A percentile compares a stretch with the other conserved stretches of the same genome.
Evolutionary conservation across 345 rosid species (phyloP).

Genomic region (Eucalyptus polyanthemos): DNA sequence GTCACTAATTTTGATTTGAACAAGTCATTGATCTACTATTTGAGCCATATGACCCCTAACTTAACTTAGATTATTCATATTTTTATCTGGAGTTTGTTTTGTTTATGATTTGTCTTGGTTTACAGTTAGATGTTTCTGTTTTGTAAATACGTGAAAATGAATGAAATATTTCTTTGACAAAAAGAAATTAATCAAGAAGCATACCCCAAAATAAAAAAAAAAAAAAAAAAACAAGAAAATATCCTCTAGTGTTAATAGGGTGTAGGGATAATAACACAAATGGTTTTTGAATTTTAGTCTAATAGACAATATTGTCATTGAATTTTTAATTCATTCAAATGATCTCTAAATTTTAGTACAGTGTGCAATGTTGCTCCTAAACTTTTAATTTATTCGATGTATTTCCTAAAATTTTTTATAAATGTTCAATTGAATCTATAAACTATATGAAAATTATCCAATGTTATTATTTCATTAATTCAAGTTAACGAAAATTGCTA

Average conservation of each 20-base stretch:
- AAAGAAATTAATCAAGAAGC: too few species aligned
- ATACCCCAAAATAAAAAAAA: not conserved
- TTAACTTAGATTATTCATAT: fast-evolving
- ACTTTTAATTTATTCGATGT: fast-evolving
- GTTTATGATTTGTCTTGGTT: too few species aligned
- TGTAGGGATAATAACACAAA: not conserved
- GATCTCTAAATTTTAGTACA: not conserved
- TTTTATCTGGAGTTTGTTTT: too few species aligned
- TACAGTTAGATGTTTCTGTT: too few species aligned
- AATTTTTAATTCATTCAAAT: not conserved
- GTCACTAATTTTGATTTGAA: too few species aligned
- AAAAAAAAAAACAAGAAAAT: not conserved
- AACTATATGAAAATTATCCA: not conserved
- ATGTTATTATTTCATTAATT: not conserved
- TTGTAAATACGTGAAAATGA: too few species aligned
- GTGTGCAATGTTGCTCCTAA: not conserved
- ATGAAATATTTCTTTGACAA: too few species aligned
- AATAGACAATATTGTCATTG: not conserved
- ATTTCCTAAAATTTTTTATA: fast-evolving
- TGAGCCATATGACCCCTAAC: too few species aligned
- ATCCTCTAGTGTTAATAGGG: not conserved
- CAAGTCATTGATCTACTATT: too few species aligned
- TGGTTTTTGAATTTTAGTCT: not conserved
- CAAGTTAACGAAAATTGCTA: not conserved
- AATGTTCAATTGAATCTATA: not conserved